Evolutionary conservation across 441 rosid genomes (phyloP), one percentile per base, ranked within the genome.

Genomic region (Mallotus japonicus): DNA sequence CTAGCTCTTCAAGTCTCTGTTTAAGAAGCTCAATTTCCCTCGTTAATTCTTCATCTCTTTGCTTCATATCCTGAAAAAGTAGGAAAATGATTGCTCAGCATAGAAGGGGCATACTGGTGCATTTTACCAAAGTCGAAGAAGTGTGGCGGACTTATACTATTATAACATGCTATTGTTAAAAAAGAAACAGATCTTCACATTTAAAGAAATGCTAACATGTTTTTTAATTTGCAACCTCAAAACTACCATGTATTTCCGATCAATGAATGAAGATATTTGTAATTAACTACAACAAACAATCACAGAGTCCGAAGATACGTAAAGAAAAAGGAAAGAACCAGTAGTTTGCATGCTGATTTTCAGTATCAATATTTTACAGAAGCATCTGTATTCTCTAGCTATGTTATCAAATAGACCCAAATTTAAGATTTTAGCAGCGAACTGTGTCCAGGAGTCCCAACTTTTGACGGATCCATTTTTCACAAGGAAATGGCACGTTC

Each of bases 1-100:
- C 98, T 56, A 92, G 65, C 81, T 92, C 93, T 54, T 73, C 85
- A 66, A 92, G 76, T 75, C 84, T 89, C 49, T 81, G 80, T 71
- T 76, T 82, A 34, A 90, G 87, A 70, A 76, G 81, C 42, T 85
- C 81, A 34, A 88, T 67, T 88, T 85, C 85, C 76, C 64, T 81
- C 44, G 85, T 84, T 67, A 89, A 61, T 65, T 68, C 80, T 65
- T 89, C 91, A 53, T 92, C 92, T 81, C 84, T 88, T 76, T 78
- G 63, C 80, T 83, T 89, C 73, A 92, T 69, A 65, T 78, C 97
- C 94, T 89, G 83, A 68, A 74, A 82, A 46, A 34, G 19, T 17
- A 65, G 32, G 19, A 50, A 53, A 46, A 53, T 22, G 16, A 16
- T 47, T 34, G 22, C 60, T 51, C 13, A 67, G 59, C 9, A 58